Conservation (phyloP, 2,329 filamentous ascomycete genomes). For the Stachybotrys elegans region DNA sequence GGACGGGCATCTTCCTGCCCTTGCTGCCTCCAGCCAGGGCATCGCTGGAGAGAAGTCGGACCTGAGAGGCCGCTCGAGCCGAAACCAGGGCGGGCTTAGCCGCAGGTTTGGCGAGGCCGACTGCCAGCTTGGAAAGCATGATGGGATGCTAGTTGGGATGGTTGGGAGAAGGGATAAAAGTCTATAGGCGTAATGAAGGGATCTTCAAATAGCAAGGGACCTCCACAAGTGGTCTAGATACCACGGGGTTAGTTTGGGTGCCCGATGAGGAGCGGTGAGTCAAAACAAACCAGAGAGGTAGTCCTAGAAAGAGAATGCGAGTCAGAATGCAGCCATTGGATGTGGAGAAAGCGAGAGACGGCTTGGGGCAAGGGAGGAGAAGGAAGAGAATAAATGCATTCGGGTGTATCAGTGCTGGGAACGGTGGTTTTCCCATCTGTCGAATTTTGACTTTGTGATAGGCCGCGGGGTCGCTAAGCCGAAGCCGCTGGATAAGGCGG, state of each 20-base stretch:
- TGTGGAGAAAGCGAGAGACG: conserved; percentile 5
- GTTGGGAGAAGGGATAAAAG: conserved; percentile 4
- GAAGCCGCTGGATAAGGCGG: no score
- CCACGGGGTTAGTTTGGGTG: conserved; percentile 12
- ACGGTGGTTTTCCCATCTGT: not conserved
- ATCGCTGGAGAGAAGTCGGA: conserved; percentile 30
- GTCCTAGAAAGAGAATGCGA: conserved; percentile 49
- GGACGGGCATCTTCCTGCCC: conserved; percentile 61
- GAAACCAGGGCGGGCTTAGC: conserved; percentile 37
- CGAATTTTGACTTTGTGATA: no score
- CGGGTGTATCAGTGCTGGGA: not conserved
- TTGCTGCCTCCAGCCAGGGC: conserved; percentile 60
- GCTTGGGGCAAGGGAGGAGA: not conserved
- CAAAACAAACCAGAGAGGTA: conserved; percentile 66
- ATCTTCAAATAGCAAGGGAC: conserved; percentile 25
- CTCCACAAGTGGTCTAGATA: conserved; percentile 37
- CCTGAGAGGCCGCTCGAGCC: conserved; percentile 33
- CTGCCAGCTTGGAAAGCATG: conserved; percentile 58
- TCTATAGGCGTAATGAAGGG: conserved; percentile 1
- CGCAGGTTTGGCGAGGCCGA: conserved; percentile 48
- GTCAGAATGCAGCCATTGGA: conserved; percentile 35
- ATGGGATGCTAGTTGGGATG: conserved; percentile 18
- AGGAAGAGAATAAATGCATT: not conserved
- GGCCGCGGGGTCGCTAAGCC: no score
- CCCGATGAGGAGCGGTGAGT: conserved; percentile 34